Evolutionary conservation across 345 rosid genomes (phyloP).

Genomic region (Passiflora organensis): DNA sequence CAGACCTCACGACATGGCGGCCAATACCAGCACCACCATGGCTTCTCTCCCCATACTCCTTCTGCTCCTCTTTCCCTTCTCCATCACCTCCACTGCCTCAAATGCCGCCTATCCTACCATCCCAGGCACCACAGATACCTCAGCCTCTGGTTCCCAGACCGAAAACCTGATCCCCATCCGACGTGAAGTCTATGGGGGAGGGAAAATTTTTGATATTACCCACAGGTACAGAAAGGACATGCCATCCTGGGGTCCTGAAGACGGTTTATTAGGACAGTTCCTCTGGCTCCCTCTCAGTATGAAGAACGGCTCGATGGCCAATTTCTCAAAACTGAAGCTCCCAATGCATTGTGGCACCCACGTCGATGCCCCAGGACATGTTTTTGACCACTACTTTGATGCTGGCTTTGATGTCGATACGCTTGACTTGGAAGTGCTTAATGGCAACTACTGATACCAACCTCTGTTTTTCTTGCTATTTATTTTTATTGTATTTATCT

Average conservation of each 20-base stretch:
- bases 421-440: slow-evolving; percentile 19
- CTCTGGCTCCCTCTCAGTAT: slow-evolving; percentile 2
- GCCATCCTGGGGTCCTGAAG: neutral
- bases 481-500: too few relatives aligned
- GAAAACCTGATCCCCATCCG: neutral
- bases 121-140: neutral
- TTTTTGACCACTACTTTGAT: slow-evolving; percentile 12
- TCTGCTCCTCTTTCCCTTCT: neutral
- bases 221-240: slow-evolving; percentile 9
- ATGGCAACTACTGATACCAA: slow-evolving; percentile 15
- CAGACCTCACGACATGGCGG: too few relatives aligned
- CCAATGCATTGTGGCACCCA: slow-evolving; percentile 8
- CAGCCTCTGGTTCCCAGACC: neutral
- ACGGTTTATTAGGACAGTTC: neutral
- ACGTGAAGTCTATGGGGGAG: neutral
- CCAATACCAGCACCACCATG: too few relatives aligned
- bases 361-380: slow-evolving; percentile 16
- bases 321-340: slow-evolving; percentile 5
- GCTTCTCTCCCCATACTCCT: neutral
- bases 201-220: slow-evolving; percentile 11
- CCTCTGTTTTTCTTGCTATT: too few relatives aligned
- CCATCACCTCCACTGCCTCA: neutral
- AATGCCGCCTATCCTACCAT: slow-evolving; percentile 3
- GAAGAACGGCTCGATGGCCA: slow-evolving; percentile 10
- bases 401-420: slow-evolving; percentile 19